phyloP scores from a whole-genome alignment of 116 monocot species.

The Trichopus zeylanicus region DNA sequence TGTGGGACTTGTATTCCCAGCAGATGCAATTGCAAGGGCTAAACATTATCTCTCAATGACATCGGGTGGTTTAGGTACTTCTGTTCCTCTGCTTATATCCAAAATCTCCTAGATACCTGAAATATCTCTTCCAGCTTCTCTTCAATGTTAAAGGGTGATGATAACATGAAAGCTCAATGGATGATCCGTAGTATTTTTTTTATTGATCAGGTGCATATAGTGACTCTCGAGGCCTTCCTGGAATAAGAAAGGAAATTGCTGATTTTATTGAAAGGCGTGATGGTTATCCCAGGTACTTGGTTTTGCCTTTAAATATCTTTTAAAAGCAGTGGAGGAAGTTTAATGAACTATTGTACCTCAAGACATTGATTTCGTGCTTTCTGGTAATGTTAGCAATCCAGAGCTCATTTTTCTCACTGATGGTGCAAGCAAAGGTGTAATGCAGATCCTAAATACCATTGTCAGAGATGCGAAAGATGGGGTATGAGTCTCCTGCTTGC shows the following conservation, averaged over 20 bases:
- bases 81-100: too few species aligned
- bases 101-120: too few species aligned
- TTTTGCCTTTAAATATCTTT: neutral
- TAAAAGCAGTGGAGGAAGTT: neutral
- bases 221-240: constrained; percentile 92
- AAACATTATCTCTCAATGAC: constrained; percentile 88
- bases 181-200: neutral
- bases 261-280: constrained; percentile 95
- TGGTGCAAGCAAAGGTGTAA: constrained; percentile 98
- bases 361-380: constrained; percentile 1
- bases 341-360: neutral
- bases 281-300: constrained; percentile 83
- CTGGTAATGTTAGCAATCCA: constrained; percentile 63
- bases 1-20: constrained; percentile 83
- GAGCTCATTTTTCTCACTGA: constrained; percentile 94
- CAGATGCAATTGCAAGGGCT: constrained; percentile 92
- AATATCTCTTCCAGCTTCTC: too few species aligned
- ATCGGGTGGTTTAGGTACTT: constrained; percentile 82
- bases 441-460: constrained; percentile 81
- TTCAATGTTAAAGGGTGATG: too few species aligned
- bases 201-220: constrained; percentile 81
- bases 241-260: constrained; percentile 92
- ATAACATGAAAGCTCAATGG: too few species aligned
- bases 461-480: constrained; percentile 92
- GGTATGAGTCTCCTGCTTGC: constrained; percentile 25